Evolutionary conservation across 2,329 filamentous ascomycete genomes (phyloP).

Genomic region (Aureobasidium lini): DNA sequence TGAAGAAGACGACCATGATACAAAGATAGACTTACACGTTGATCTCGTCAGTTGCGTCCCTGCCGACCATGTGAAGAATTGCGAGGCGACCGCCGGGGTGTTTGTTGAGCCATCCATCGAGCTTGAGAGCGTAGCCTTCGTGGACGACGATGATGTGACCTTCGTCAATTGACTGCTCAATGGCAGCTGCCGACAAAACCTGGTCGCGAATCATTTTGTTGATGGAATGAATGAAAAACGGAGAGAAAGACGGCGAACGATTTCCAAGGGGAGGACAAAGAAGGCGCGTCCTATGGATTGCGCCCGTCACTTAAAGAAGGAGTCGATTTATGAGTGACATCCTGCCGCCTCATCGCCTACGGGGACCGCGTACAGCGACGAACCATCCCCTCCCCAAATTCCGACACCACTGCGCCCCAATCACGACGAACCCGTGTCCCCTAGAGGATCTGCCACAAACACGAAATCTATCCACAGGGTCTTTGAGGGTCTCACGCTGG

Average conservation of each 20-base stretch:
- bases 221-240: not conserved
- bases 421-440: not conserved
- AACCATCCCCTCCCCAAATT: not conserved
- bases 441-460: not conserved
- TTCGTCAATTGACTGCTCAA: constrained; percentile 22
- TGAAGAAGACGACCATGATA: constrained; percentile 57
- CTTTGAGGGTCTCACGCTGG: not conserved
- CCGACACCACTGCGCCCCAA: constrained; percentile 3
- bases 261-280: not conserved
- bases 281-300: not conserved
- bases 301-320: not conserved
- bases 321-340: not conserved
- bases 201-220: not conserved
- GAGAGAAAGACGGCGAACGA: not conserved
- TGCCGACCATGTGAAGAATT: constrained; percentile 64
- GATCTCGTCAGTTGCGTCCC: constrained; percentile 53
- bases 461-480: not conserved
- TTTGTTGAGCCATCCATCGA: constrained; percentile 51
- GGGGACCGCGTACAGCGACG: not conserved
- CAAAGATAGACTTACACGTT: constrained; percentile 45
- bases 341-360: not conserved
- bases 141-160: constrained; percentile 51
- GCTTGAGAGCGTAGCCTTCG: constrained; percentile 47
- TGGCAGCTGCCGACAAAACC: not conserved
- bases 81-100: constrained; percentile 55